These are phyloP conservation scores for Penicillium sp. DNA, from an alignment of 2,329 filamentous ascomycete species.

Conservation along the genomic window DNA sequence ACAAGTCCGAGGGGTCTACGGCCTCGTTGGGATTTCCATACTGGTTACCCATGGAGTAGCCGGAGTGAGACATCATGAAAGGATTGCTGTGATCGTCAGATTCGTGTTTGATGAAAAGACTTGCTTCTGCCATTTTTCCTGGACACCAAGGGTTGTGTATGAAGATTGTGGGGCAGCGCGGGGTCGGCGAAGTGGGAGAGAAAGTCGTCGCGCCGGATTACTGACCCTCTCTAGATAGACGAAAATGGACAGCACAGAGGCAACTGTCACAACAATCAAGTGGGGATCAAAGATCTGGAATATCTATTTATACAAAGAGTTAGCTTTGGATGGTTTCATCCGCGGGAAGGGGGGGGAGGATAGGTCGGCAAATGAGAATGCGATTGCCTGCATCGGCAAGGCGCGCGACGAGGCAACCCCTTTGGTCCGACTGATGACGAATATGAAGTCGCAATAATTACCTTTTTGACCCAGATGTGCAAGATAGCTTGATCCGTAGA, in stretches of 20 bases:
- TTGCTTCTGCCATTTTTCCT: conserved; percentile 53
- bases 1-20: conserved; percentile 84
- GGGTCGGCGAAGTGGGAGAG: conserved; percentile 10
- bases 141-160: conserved; percentile 4
- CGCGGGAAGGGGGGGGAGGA: neutral
- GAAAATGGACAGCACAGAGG: conserved; percentile 7
- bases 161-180: conserved; percentile 9
- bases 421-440: neutral
- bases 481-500: too few species aligned
- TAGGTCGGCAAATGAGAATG: conserved; percentile 14
- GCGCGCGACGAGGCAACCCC: conserved; percentile 14
- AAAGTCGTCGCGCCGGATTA: conserved; percentile 11
- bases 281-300: conserved; percentile 4
- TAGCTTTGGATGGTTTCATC: conserved; percentile 6
- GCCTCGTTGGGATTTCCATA: conserved; percentile 57
- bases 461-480: neutral
- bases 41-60: conserved; percentile 55
- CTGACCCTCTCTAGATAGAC: conserved; percentile 19
- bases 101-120: conserved; percentile 68
- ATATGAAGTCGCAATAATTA: neutral
- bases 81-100: conserved; percentile 60
- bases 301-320: conserved; percentile 6
- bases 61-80: conserved; percentile 51
- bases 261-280: conserved; percentile 10
- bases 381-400: conserved; percentile 8